A percentile compares a stretch with the other conserved stretches of the same genome.
Conservation (phyloP, 331 rosid species). For the Saraca asoca region DNA sequence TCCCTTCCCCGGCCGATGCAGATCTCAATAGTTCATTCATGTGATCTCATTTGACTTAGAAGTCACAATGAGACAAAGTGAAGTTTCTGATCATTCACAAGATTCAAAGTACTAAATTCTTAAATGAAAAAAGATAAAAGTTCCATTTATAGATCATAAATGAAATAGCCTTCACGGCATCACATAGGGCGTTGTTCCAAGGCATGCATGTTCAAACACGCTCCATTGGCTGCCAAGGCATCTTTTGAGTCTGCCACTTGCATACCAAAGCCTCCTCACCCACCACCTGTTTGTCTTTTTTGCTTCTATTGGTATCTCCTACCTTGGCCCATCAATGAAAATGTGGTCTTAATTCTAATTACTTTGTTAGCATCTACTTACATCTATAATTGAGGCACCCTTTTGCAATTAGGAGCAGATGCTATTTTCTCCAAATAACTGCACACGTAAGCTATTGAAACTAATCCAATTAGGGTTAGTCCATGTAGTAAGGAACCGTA, state of each 20-base stretch:
- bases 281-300: conserved; percentile 5
- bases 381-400: too few species aligned
- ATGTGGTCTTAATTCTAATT: background rate
- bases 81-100: conserved; percentile 28
- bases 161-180: background rate
- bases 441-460: too few species aligned
- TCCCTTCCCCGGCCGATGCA: background rate
- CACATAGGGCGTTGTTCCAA: conserved; percentile 2
- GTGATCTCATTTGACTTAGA: conserved; percentile 33
- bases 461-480: too few species aligned
- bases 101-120: conserved; percentile 24
- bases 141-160: too few species aligned
- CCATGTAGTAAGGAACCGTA: too few species aligned
- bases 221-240: background rate
- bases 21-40: conserved; percentile 25
- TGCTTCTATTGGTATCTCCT: background rate
- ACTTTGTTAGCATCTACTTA: background rate
- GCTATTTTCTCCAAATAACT: too few species aligned
- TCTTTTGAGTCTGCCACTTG: background rate
- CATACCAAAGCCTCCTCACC: conserved; percentile 13
- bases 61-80: conserved; percentile 22
- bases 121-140: too few species aligned
- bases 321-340: background rate
- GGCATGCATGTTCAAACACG: conserved; percentile 6
- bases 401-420: too few species aligned